Conservation (phyloP, 179 eudicot genomes). For the Pouteria campechiana region DNA sequence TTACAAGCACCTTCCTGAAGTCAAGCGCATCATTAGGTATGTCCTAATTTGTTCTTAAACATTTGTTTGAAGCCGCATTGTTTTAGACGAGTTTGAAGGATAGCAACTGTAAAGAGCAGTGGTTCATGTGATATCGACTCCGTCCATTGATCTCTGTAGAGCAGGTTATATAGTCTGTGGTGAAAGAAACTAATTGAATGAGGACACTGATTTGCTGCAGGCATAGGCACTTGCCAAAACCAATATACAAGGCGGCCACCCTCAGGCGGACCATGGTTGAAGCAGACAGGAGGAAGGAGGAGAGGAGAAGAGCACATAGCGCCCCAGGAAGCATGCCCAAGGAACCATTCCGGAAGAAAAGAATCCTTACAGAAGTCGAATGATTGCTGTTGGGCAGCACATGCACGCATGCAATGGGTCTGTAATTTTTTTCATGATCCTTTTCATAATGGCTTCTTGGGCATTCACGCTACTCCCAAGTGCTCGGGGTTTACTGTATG, state of each 20-base stretch:
- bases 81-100: not conserved
- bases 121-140: too few species aligned
- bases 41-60: too few species aligned
- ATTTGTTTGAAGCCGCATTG: too few species aligned
- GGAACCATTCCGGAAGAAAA: conserved; percentile 44
- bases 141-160: too few species aligned
- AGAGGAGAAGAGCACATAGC: conserved; percentile 76
- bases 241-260: conserved; percentile 56
- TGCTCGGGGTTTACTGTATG: too few species aligned
- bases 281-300: conserved; percentile 56
- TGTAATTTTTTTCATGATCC: too few species aligned
- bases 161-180: too few species aligned
- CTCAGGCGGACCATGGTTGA: conserved; percentile 49
- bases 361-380: conserved; percentile 58
- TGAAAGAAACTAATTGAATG: too few species aligned
- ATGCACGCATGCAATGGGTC: too few species aligned
- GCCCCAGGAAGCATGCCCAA: conserved; percentile 59
- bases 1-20: conserved; percentile 80
- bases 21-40: conserved; percentile 83
- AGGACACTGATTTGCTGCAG: conserved; percentile 22
- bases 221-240: conserved; percentile 84
- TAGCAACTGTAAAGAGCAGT: too few species aligned
- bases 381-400: conserved; percentile 26
- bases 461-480: too few species aligned
- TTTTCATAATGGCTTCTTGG: too few species aligned